Evolutionary conservation across 495 filamentous ascomycete genomes (phyloP).

Genomic region (Penicillium paxilli): DNA sequence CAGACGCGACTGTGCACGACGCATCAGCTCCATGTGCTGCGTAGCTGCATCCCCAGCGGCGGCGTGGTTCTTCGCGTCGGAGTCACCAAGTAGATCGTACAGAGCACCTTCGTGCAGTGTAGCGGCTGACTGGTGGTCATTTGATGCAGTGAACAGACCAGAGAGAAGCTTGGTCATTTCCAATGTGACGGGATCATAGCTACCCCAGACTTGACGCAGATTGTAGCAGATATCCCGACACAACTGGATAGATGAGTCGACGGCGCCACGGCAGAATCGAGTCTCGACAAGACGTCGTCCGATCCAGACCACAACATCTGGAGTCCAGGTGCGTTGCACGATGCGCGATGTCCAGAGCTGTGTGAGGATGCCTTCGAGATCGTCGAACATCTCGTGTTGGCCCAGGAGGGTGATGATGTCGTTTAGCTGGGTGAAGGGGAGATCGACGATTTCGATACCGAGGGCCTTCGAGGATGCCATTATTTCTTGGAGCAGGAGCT

Average conservation of each 20-base stretch:
- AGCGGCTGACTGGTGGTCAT: constrained; percentile 50
- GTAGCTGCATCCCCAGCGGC: constrained; percentile 35
- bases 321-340: constrained; percentile 57
- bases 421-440: constrained; percentile 53
- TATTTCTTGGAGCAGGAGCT: constrained; percentile 51
- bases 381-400: constrained; percentile 57
- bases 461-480: constrained; percentile 49
- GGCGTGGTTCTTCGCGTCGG: constrained; percentile 37
- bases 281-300: constrained; percentile 60
- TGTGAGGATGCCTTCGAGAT: constrained; percentile 58
- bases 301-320: constrained; percentile 52
- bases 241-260: constrained; percentile 50
- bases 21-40: constrained; percentile 54
- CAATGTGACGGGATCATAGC: constrained; percentile 53
- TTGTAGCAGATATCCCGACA: constrained; percentile 66
- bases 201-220: constrained; percentile 57
- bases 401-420: constrained; percentile 57
- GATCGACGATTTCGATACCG: constrained; percentile 51
- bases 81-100: constrained; percentile 44
- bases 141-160: constrained; percentile 49
- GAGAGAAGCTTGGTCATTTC: constrained; percentile 58
- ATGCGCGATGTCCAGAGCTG: constrained; percentile 62
- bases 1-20: constrained; percentile 38
- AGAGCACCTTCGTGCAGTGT: constrained; percentile 57
- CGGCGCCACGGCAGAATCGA: constrained; percentile 46